A percentile compares a stretch with the other conserved stretches of the same genome.
These are phyloP conservation scores for Grosmannia huntii DNA, from an alignment of 2,329 filamentous ascomycete genomes.

Conservation along the genomic window DNA sequence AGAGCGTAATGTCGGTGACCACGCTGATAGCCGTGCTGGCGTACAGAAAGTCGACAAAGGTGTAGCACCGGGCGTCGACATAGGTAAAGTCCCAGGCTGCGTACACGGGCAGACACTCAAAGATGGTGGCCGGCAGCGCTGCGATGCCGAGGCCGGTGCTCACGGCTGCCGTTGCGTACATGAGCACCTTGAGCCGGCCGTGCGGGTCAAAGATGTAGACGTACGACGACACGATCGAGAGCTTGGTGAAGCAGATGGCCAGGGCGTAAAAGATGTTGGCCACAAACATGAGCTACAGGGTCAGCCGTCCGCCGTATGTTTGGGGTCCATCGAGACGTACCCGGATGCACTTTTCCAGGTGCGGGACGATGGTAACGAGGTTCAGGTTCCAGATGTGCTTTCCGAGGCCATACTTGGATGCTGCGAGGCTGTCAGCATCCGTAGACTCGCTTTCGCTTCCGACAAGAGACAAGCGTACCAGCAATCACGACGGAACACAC, in stretches of 20 bases:
- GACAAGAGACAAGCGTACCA: too few relatives aligned
- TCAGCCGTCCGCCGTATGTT: background rate
- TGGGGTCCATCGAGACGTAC: background rate
- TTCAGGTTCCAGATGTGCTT: slow-evolving; percentile 17
- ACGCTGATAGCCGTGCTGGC: slow-evolving; percentile 18
- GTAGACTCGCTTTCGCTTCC: too few relatives aligned
- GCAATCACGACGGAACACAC: slow-evolving; percentile 10
- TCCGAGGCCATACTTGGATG: slow-evolving; percentile 14
- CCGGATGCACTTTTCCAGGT: slow-evolving; percentile 11
- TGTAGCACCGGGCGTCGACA: slow-evolving; percentile 13
- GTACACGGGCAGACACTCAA: slow-evolving; percentile 16
- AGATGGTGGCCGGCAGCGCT: slow-evolving; percentile 16
- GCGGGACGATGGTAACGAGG: slow-evolving; percentile 7
- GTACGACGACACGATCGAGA: slow-evolving; percentile 19
- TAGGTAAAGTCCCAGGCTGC: slow-evolving; percentile 17
- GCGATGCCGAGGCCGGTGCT: slow-evolving; percentile 15
- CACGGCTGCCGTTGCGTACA: slow-evolving; percentile 19
- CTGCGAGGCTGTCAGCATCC: background rate
- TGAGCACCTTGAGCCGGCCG: slow-evolving; percentile 15
- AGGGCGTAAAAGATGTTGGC: slow-evolving; percentile 17
- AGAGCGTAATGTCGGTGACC: slow-evolving; percentile 17
- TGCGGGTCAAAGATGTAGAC: slow-evolving; percentile 19
- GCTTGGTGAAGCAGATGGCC: slow-evolving; percentile 16
- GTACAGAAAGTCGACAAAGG: slow-evolving; percentile 17
- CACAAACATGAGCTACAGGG: slow-evolving; percentile 13